These are phyloP conservation scores for Dryas octopetala DNA, from an alignment of 306 rosid species.

Conservation along the genomic window DNA sequence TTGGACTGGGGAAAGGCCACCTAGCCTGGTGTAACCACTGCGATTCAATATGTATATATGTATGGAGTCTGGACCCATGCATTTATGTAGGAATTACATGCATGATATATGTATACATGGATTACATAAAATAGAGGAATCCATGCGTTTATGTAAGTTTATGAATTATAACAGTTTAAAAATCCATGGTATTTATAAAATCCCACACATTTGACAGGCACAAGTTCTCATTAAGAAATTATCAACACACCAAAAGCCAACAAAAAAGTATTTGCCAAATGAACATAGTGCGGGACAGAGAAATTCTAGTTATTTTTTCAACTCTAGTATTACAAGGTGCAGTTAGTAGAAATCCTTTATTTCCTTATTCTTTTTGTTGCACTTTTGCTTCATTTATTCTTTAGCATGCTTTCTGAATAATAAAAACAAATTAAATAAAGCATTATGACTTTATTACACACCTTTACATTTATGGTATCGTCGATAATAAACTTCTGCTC, in stretches of 20 bases:
- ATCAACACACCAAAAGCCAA: not conserved
- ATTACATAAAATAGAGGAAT: not conserved
- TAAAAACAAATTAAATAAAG: not conserved
- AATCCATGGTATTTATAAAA: not conserved
- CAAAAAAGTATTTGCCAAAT: no score
- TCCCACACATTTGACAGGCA: not conserved
- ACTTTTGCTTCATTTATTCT: not conserved
- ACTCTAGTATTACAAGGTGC: not conserved
- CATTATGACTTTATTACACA: slow-evolving; percentile 14
- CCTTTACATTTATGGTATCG: slow-evolving; percentile 73
- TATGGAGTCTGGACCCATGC: not conserved
- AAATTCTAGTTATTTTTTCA: not conserved
- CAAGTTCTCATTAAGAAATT: not conserved
- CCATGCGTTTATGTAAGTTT: not conserved
- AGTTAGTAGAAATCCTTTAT: not conserved
- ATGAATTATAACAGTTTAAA: not conserved
- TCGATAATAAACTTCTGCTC: slow-evolving; percentile 81
- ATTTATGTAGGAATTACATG: not conserved
- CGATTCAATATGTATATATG: not conserved
- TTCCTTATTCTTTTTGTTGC: not conserved
- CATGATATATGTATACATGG: not conserved
- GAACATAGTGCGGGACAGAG: not conserved
- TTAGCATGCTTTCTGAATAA: no score
- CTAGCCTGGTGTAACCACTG: not conserved
- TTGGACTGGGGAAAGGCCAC: not conserved